phyloP scores from a whole-genome alignment of 1,284 basidiomycete species.

The Trametes hirsuta region DNA sequence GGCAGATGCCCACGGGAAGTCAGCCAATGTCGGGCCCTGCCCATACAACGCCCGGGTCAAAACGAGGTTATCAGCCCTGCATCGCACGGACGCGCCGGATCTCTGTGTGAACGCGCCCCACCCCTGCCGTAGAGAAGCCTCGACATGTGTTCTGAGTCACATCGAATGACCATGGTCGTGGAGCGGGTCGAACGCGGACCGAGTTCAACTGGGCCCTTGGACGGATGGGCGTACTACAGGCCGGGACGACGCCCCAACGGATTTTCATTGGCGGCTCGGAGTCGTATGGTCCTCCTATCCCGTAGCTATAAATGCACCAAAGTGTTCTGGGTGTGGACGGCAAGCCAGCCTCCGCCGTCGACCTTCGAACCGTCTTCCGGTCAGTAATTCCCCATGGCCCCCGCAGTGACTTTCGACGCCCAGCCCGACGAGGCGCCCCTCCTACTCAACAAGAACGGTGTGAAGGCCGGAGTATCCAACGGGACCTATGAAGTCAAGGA shows the following conservation, averaged over 20 bases:
- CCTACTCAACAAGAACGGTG: conserved; percentile 30
- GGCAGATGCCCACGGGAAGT: neutral
- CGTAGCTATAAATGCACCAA: conserved; percentile 14
- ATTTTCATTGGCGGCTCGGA: neutral
- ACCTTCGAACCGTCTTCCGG: neutral
- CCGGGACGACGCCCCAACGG: neutral
- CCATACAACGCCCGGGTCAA: neutral
- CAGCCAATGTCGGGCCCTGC: neutral
- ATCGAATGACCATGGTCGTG: conserved; percentile 15
- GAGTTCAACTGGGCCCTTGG: neutral
- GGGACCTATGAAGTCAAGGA: conserved; percentile 43
- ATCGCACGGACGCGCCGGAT: neutral
- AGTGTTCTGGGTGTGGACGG: neutral
- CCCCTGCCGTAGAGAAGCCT: conserved; percentile 16
- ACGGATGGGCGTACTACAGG: conserved; percentile 4
- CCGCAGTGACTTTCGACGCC: conserved; percentile 34
- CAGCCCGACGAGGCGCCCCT: conserved; percentile 31
- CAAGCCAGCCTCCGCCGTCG: neutral
- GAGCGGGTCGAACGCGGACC: conserved; percentile 11
- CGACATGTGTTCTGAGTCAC: conserved; percentile 8
- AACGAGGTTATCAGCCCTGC: conserved; percentile 5
- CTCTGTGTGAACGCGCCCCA: conserved; percentile 11
- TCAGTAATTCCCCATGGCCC: conserved; percentile 32
- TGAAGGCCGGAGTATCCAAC: conserved; percentile 21
- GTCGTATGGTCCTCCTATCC: neutral